Conservation (phyloP, 768 basidiomycete species). For the Boletus pseudo-olivaceus region DNA sequence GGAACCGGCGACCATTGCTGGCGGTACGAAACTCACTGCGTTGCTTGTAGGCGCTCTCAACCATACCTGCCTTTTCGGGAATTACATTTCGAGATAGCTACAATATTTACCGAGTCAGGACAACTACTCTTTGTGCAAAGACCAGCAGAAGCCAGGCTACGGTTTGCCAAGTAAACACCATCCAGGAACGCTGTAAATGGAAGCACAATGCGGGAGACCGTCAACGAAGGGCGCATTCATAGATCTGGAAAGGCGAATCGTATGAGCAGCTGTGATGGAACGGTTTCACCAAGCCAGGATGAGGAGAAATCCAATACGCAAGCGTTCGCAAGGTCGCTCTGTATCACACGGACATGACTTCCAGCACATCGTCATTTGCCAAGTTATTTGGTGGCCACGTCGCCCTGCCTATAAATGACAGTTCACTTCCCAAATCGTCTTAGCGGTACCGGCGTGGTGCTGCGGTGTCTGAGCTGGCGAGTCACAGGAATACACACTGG, state of each 20-base stretch:
- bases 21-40: background rate
- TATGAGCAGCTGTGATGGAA: background rate
- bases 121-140: too few relatives aligned
- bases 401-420: slow-evolving; percentile 15
- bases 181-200: background rate
- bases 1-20: slow-evolving; percentile 24
- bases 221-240: background rate
- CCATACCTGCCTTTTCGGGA: slow-evolving; percentile 25
- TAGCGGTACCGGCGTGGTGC: slow-evolving; percentile 22
- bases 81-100: background rate
- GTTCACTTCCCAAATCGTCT: slow-evolving; percentile 14
- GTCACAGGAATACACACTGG: background rate
- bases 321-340: slow-evolving; percentile 5
- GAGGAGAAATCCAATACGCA: slow-evolving; percentile 1
- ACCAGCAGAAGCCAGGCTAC: too few relatives aligned
- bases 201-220: slow-evolving; percentile 1
- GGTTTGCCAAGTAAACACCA: background rate
- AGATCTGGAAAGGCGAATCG: slow-evolving; percentile 14
- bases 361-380: slow-evolving; percentile 7
- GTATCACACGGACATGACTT: slow-evolving; percentile 29
- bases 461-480: background rate
- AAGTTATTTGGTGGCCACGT: slow-evolving; percentile 8
- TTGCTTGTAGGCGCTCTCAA: background rate
- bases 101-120: too few relatives aligned
- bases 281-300: slow-evolving; percentile 1